These are phyloP conservation scores for Hymenoscyphus scutula DNA, from an alignment of 2,329 filamentous ascomycete species.

Conservation along the genomic window DNA sequence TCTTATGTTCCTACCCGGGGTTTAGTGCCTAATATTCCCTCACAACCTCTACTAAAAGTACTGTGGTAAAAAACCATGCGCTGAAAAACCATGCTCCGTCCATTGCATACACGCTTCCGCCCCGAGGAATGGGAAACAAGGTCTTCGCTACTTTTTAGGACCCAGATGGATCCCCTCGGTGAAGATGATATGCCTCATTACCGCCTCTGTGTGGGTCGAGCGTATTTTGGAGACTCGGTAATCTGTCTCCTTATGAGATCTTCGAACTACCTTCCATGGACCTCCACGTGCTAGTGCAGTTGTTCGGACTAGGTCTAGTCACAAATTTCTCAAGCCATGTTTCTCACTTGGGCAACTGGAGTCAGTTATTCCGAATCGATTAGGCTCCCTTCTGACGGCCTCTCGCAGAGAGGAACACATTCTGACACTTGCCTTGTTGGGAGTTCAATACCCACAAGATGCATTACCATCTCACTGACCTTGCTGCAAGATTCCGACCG, in stretches of 20 bases:
- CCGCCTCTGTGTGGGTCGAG: not conserved
- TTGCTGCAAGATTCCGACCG: constrained; percentile 5
- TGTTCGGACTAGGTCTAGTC: not conserved
- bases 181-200: not conserved
- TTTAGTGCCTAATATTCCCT: constrained; percentile 3
- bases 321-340: not conserved
- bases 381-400: not conserved
- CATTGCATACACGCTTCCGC: constrained; percentile 1
- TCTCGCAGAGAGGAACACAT: not conserved
- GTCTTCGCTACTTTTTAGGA: not conserved
- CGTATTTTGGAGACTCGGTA: not conserved
- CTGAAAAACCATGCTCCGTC: not conserved
- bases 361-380: constrained; percentile 5
- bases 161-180: not conserved
- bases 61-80: too few relatives aligned
- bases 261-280: not conserved
- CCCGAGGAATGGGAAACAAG: not conserved
- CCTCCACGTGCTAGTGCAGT: not conserved
- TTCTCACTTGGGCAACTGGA: constrained; percentile 3
- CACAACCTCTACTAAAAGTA: not conserved
- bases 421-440: constrained; percentile 8
- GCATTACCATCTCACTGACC: constrained; percentile 2
- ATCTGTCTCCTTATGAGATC: not conserved
- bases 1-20: not conserved
- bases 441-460: not conserved